phyloP scores from a whole-genome alignment of 345 rosid species.

The Ailanthus altissimus region DNA sequence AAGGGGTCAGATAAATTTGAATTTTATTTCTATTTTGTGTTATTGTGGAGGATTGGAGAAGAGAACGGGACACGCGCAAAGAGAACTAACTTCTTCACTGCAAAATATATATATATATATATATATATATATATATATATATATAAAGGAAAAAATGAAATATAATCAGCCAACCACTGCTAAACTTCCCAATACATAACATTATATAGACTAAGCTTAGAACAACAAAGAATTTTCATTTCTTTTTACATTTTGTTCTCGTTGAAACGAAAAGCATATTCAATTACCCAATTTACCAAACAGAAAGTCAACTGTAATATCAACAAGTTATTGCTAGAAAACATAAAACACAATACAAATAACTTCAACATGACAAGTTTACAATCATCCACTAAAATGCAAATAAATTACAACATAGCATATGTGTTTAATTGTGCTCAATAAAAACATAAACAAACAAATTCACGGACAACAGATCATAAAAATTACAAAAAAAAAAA shows the following conservation, averaged over 20 bases:
- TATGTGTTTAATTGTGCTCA: background rate
- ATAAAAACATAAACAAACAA: too few species aligned
- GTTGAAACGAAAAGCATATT: background rate
- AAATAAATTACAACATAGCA: background rate
- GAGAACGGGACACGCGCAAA: constrained; percentile 98
- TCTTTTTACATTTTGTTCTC: background rate
- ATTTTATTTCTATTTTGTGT: background rate
- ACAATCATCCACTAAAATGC: background rate
- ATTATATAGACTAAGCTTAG: background rate
- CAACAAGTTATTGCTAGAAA: background rate
- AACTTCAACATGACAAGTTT: background rate
- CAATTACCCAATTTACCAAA: background rate
- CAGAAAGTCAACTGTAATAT: background rate
- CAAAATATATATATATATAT: too few species aligned
- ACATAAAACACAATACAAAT: background rate
- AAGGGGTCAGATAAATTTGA: background rate
- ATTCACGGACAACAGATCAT: background rate
- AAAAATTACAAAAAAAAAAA: background rate
- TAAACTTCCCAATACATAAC: constrained; percentile 18
- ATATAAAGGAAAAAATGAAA: background rate
- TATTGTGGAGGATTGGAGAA: constrained; percentile 64
- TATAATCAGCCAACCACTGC: background rate
- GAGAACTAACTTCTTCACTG: constrained; percentile 51
- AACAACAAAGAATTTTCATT: background rate
- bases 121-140: too few species aligned